Conservation (phyloP, 2,329 filamentous ascomycete species). For the Trichocomaceae sp. region DNA sequence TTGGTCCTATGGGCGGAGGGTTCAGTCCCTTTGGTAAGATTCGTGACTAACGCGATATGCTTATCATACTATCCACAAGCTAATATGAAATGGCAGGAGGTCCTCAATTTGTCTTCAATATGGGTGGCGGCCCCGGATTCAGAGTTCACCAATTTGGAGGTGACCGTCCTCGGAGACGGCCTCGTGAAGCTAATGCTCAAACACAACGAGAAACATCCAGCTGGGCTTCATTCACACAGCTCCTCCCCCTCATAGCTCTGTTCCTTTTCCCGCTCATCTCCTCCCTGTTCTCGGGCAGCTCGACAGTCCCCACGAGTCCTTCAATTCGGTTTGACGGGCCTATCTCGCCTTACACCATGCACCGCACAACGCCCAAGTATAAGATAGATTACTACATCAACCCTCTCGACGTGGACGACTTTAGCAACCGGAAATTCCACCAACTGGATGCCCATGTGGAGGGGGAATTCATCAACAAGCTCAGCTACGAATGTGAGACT, state of each 20-base stretch:
- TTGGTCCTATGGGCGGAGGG: slow-evolving; percentile 42
- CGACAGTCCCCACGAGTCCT: slow-evolving; percentile 54
- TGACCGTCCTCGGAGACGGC: slow-evolving; percentile 65
- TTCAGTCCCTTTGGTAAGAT: slow-evolving; percentile 61
- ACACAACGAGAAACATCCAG: slow-evolving; percentile 44
- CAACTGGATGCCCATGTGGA: slow-evolving; percentile 75
- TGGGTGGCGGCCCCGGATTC: slow-evolving; percentile 84
- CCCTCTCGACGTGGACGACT: slow-evolving; percentile 67
- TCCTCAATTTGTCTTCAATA: slow-evolving; percentile 90
- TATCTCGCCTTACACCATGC: slow-evolving; percentile 63
- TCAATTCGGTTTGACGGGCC: slow-evolving; percentile 69
- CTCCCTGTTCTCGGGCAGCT: slow-evolving; percentile 60
- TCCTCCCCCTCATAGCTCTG: slow-evolving; percentile 82
- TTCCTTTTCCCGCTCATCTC: slow-evolving; percentile 80
- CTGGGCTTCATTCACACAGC: slow-evolving; percentile 56
- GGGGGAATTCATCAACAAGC: slow-evolving; percentile 58
- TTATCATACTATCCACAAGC: not conserved
- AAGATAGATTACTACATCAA: slow-evolving; percentile 81
- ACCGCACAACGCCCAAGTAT: slow-evolving; percentile 63
- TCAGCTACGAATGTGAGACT: slow-evolving; percentile 66
- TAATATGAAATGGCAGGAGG: slow-evolving; percentile 43
- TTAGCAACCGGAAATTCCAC: slow-evolving; percentile 60
- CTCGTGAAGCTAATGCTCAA: slow-evolving; percentile 55
- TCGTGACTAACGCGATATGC: not conserved
- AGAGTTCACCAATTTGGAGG: slow-evolving; percentile 95